Conservation (phyloP, 495 filamentous ascomycete genomes). For the Daldinia decipiens region DNA sequence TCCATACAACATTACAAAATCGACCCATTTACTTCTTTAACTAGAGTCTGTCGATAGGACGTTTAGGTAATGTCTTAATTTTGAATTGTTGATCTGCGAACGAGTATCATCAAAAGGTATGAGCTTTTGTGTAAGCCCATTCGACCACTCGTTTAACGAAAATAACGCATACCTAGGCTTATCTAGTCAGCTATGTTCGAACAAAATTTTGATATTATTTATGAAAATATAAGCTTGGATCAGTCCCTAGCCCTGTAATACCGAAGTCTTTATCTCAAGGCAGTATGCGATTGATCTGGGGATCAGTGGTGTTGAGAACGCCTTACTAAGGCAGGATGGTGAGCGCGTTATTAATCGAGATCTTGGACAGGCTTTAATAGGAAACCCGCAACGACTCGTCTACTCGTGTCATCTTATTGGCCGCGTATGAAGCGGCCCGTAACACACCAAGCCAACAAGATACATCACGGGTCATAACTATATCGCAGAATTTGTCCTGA, state of each 20-base stretch:
- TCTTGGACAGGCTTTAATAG: background rate
- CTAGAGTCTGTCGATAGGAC: background rate
- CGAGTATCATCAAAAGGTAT: background rate
- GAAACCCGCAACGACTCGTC: background rate
- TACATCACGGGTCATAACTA: background rate
- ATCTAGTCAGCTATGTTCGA: background rate
- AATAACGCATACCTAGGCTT: slow-evolving; percentile 3
- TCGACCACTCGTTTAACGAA: background rate
- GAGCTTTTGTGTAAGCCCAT: background rate
- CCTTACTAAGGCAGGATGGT: background rate
- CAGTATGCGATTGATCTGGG: background rate
- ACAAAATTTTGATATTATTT: background rate
- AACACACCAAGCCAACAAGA: slow-evolving; percentile 14
- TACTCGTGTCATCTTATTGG: background rate
- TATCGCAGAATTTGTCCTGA: slow-evolving; percentile 5
- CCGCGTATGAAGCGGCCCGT: slow-evolving; percentile 1
- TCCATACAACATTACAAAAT: background rate
- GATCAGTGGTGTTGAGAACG: background rate
- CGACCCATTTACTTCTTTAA: background rate
- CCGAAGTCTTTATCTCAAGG: background rate
- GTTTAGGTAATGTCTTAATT: background rate
- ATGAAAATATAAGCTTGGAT: slow-evolving; percentile 12
- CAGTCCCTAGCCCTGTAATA: background rate
- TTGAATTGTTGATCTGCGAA: background rate
- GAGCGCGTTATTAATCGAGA: background rate